Base-by-base conservation (phyloP, 208 protist species). In the Herpetomonas muscarum region DNA sequence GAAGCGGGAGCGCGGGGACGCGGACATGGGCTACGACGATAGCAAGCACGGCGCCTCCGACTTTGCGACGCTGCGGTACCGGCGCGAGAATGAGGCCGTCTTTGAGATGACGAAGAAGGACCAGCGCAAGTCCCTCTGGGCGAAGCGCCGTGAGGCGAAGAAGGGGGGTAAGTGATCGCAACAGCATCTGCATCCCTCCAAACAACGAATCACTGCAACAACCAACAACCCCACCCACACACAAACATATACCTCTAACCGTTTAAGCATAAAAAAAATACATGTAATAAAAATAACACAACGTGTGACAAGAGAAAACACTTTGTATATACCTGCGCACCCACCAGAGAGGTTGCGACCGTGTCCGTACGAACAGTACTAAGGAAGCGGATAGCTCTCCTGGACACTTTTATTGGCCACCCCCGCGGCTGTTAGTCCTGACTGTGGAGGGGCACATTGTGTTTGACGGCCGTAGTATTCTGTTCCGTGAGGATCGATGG, bases 41-140 rank as follows among this genome's bases (percentile, higher is more conserved):
- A 63, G 73, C 24, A 94, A 92, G 62, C 86, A 93, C 76, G 78
- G 80, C 41, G 48, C 54, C 15, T 63, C 64, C 22, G 86, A 93
- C 69, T 96, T 96, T 42, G 71, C 81, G 19, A 89, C 86, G 26
- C 65, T 92, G 64, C 90, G 90, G n/a, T 55, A 90, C 45, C 85
- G 90, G 25, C 87, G 87, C 19, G 84, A 92, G 47, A 81, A 96
- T 64, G 90, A 96, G 72, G 61, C 72, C 3, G 70, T 94, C 19
- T 94, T 94, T 65, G 61, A 93, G 49, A 93, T 94, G 87, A 96
- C 87, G 0, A 90, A 87, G 56, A 85, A 91, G 67, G 55, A 87
- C 58, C 86, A 94, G 64, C 75, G 73, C 67, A 89, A 91, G 77
- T 87, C 83, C 17, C 67, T 96, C 5, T 91, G 82, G 81, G 81